Base-by-base conservation (phyloP, 768 basidiomycete species). In the Lentinula sp. region DNA sequence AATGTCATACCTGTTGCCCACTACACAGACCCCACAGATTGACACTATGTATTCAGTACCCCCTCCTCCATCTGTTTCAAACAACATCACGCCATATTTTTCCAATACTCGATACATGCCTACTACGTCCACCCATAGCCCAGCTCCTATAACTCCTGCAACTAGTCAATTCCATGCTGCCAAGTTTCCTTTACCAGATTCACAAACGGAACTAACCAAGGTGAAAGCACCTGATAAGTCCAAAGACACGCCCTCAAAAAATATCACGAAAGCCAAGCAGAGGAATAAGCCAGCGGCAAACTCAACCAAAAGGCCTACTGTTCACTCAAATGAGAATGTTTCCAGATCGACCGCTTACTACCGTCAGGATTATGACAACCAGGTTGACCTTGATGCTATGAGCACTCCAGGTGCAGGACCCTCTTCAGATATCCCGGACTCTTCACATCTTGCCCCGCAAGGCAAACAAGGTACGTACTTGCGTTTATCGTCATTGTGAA, bases 351-450 rank as follows among this genome's bases (percentile, higher is more conserved):
- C 55, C 3, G 42, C 31, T 2, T 66, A 73, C 55, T 75, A 73
- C 43, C 69, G 75, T 43, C 71, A 68, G 39, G 65, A 75, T 60
- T 75, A 80, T 70, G 74, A 70, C 57, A 62, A 18, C 10, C 59
- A 52, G 28, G 32, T 45, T 28, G 46, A 34, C 21, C 16, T 39
- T 13, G 46, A 49, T 9, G 23, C 10, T 31, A 48, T 32, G 23
- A 58, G 45, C 28, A 43, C 37, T n/a, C 23, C 49, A n/a, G 42
- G 28, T 45, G 35, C 45, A 16, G 35, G 40, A 32, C 45, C 56
- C 16, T 54, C 53, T 21, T 18, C 34, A 42, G 43, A 60, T 16
- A 10, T 28, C 3, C 28, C 3, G 28, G 28, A n/a, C 7, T 28
- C 46, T 49, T 32, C 45, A 4, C 48, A 21, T n/a, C 43, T 34